Percentiles rank a stretch among this genome's conserved stretches.
Evolutionary conservation across 2,329 filamentous ascomycete genomes (phyloP).

Genomic region (Fusarium longipes): DNA sequence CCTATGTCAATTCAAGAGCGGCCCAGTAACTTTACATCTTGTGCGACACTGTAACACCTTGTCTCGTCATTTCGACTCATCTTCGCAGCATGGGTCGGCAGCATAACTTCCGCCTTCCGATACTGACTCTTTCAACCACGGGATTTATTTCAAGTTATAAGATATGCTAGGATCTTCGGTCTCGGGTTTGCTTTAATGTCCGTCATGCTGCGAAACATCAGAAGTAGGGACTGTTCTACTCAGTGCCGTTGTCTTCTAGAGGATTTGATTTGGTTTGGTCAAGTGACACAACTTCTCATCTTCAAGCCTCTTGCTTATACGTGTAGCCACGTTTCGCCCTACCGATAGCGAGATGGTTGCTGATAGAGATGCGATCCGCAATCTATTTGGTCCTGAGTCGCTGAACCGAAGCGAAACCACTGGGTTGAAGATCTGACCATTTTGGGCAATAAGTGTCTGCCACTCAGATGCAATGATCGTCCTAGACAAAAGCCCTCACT

Average conservation of each 20-base stretch:
- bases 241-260: slow-evolving; percentile 2
- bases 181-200: slow-evolving; percentile 34
- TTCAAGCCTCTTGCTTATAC: slow-evolving; percentile 20
- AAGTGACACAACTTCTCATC: slow-evolving; percentile 20
- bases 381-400: neutral
- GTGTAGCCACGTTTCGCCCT: slow-evolving; percentile 10
- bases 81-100: neutral
- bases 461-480: neutral
- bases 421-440: neutral
- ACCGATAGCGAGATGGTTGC: neutral
- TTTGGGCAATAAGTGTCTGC: neutral
- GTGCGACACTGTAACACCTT: slow-evolving; percentile 27
- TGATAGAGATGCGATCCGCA: neutral
- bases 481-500: neutral
- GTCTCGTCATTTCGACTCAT: slow-evolving; percentile 28
- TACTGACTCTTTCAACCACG: neutral
- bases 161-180: slow-evolving; percentile 11
- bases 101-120: neutral
- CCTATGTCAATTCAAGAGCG: neutral
- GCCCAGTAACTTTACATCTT: slow-evolving; percentile 4
- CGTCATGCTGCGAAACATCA: slow-evolving; percentile 31
- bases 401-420: neutral
- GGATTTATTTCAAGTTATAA: neutral
- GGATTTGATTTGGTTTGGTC: neutral
- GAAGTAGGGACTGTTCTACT: slow-evolving; percentile 14